Percentiles rank a stretch among this genome's conserved stretches.
Conservation (phyloP, 176 grass and related monocot genomes). For the Carex pumila region DNA sequence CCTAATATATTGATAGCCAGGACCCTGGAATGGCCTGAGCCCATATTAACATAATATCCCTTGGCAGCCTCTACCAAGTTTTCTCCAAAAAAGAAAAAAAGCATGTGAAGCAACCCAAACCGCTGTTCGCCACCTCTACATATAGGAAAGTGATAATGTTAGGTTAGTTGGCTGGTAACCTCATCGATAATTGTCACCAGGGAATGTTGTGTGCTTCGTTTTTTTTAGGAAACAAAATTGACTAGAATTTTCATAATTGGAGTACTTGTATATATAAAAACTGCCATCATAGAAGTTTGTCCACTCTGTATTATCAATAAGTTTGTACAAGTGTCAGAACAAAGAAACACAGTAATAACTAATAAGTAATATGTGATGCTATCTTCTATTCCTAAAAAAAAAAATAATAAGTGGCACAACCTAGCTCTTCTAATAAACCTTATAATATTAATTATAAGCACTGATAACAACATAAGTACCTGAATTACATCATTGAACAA, state of each 20-base stretch:
- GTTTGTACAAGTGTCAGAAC: not conserved
- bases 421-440: not conserved
- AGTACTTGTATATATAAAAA: not conserved
- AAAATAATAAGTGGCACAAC: not conserved
- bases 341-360: not conserved
- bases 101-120: not conserved
- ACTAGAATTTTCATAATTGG: not conserved
- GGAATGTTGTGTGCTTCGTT: not conserved
- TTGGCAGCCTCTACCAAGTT: no score
- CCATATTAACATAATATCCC: not conserved
- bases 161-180: not conserved
- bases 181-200: not conserved
- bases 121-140: not conserved
- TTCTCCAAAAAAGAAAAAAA: no score
- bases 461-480: not conserved
- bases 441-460: not conserved
- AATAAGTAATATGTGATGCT: not conserved
- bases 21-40: not conserved
- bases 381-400: not conserved
- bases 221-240: not conserved
- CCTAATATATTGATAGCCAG: not conserved
- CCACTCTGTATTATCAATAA: constrained; percentile 51
- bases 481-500: not conserved
- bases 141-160: not conserved
- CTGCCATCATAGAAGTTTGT: constrained; percentile 9